These are phyloP conservation scores for Aspergillus conjunctus DNA, from an alignment of 495 filamentous ascomycete species.

Conservation along the genomic window DNA sequence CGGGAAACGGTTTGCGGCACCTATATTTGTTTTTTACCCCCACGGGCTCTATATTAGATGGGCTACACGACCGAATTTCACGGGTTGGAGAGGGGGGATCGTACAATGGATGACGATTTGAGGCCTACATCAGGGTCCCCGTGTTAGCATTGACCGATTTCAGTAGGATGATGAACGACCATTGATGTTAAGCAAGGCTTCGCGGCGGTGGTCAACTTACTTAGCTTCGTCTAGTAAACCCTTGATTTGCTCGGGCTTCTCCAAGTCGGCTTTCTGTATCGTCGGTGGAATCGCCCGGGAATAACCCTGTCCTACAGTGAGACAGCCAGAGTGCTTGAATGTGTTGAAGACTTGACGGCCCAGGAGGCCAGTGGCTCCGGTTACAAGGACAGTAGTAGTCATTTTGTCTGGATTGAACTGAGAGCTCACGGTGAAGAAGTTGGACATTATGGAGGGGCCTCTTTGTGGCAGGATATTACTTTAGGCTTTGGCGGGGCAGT, in stretches of 20 bases:
- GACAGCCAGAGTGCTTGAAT: constrained; percentile 70
- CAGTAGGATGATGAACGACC: no score
- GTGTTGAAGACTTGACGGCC: constrained; percentile 77
- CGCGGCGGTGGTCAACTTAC: constrained; percentile 28
- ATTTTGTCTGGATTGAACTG: constrained; percentile 34
- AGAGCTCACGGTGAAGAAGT: constrained; percentile 16
- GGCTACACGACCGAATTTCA: neutral
- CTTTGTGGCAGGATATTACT: constrained; percentile 9
- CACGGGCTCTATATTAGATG: no score
- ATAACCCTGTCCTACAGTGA: constrained; percentile 79
- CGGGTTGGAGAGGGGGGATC: constrained; percentile 24
- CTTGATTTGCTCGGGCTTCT: constrained; percentile 61
- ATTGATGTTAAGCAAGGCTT: neutral
- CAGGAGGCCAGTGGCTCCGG: constrained; percentile 82
- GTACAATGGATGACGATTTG: constrained; percentile 83
- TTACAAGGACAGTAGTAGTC: constrained; percentile 71
- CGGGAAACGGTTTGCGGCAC: constrained; percentile 89
- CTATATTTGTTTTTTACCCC: constrained; percentile 36
- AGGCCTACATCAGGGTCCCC: constrained; percentile 54
- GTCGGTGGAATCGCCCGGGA: constrained; percentile 70
- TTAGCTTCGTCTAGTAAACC: constrained; percentile 58
- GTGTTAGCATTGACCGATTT: constrained; percentile 13
- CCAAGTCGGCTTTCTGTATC: constrained; percentile 76
- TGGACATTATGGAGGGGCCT: neutral
- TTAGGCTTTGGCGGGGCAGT: constrained; percentile 14